These are phyloP conservation scores for Hortiboletus campestris DNA, from an alignment of 768 basidiomycete species.

Conservation along the genomic window DNA sequence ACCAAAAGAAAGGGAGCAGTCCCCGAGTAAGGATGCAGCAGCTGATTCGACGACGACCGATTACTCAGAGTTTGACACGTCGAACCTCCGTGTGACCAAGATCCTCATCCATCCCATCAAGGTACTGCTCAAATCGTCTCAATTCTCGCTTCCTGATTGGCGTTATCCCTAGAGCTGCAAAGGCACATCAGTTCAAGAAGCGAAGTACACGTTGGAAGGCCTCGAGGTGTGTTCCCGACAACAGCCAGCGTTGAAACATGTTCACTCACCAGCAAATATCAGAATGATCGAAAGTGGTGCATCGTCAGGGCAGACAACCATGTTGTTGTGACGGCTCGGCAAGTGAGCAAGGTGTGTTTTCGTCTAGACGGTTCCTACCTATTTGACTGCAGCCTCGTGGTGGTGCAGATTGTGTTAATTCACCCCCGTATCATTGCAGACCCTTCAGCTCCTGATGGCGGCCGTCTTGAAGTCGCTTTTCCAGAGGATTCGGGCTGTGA, in stretches of 20 bases:
- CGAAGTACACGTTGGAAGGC: conserved; percentile 58
- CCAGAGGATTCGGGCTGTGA: conserved; percentile 58
- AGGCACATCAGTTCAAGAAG: conserved; percentile 57
- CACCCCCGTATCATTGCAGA: conserved; percentile 53
- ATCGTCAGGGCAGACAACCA: conserved; percentile 57
- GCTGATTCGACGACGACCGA: not conserved
- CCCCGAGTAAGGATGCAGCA: not conserved
- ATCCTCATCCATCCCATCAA: conserved; percentile 71
- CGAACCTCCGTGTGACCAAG: conserved; percentile 46
- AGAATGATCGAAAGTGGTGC: conserved; percentile 75
- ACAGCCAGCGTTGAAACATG: not conserved
- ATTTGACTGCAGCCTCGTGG: not conserved
- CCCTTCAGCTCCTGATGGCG: conserved; percentile 42
- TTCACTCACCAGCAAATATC: not conserved
- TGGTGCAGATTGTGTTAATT: conserved; percentile 63
- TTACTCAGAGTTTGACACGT: conserved; percentile 28
- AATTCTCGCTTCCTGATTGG: not conserved
- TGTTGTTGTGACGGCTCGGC: conserved; percentile 64
- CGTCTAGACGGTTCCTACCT: not conserved
- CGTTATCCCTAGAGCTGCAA: conserved; percentile 60
- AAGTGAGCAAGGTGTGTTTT: conserved; percentile 50
- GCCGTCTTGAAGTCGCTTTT: conserved; percentile 54
- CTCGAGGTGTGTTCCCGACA: conserved; percentile 51
- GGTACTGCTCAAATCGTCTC: conserved; percentile 25
- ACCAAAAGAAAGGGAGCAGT: not conserved